Evolutionary conservation across 495 filamentous ascomycete species (phyloP).

Genomic region (Aspergillus homomorphus): DNA sequence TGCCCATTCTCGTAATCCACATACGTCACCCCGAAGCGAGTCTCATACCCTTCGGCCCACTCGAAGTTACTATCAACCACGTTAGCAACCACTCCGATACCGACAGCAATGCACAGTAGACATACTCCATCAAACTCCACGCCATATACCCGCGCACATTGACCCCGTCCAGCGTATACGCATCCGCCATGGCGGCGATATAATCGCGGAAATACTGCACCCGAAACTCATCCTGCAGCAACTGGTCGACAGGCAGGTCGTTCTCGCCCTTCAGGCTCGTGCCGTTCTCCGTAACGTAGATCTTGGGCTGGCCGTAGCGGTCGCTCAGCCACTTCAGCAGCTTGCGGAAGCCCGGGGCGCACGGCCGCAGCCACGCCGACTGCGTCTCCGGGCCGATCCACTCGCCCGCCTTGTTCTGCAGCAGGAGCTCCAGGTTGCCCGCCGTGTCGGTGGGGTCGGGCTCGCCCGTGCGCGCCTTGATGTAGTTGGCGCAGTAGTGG

Average conservation of each 20-base stretch:
- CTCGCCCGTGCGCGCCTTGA: constrained; percentile 62
- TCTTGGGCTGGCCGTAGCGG: constrained; percentile 67
- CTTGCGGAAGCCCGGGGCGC: constrained; percentile 69
- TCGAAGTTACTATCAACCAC: constrained; percentile 49
- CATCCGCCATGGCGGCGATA: constrained; percentile 66
- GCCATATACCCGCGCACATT: constrained; percentile 72
- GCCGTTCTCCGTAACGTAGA: constrained; percentile 82
- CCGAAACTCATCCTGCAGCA: constrained; percentile 71
- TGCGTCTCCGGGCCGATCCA: constrained; percentile 73
- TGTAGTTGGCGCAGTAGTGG: constrained; percentile 81
- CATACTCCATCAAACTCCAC: constrained; percentile 74
- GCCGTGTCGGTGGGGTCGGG: constrained; percentile 62
- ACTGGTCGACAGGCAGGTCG: constrained; percentile 63
- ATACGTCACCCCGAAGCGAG: constrained; percentile 75
- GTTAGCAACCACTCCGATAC: neutral
- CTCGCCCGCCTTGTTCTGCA: constrained; percentile 64
- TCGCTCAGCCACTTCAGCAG: constrained; percentile 76
- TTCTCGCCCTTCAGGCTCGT: constrained; percentile 77
- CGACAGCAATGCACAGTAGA: neutral
- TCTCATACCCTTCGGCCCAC: constrained; percentile 77
- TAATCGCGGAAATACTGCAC: constrained; percentile 73
- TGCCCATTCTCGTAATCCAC: constrained; percentile 73
- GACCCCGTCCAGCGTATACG: constrained; percentile 62
- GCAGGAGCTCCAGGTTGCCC: constrained; percentile 66
- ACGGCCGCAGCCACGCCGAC: constrained; percentile 70